Evolutionary conservation across 108 stramenopile species (phyloP).

Genomic region (Epipyxis sp.): DNA sequence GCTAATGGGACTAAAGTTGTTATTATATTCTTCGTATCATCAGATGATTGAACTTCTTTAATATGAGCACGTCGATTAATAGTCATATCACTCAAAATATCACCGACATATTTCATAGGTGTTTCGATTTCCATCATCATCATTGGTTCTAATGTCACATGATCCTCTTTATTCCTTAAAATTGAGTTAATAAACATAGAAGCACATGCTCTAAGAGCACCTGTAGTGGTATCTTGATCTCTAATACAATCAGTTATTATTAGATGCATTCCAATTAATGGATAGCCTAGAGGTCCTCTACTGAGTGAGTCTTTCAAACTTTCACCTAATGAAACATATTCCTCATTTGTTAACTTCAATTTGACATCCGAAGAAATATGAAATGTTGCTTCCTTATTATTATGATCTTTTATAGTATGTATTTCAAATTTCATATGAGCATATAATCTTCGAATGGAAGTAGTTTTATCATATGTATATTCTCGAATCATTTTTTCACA

Average conservation of each 20-base stretch:
- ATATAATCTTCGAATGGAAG: not conserved
- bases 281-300: conserved; percentile 5
- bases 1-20: not conserved
- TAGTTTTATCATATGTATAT: not conserved
- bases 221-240: conserved; percentile 9
- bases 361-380: not conserved
- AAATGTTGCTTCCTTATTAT: not conserved
- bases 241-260: not conserved
- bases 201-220: conserved; percentile 14
- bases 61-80: not conserved
- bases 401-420: too few species aligned
- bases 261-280: not conserved
- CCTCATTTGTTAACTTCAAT: not conserved
- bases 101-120: not conserved
- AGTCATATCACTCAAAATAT: conserved; percentile 9
- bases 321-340: not conserved
- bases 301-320: not conserved
- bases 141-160: not conserved
- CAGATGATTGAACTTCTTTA: not conserved
- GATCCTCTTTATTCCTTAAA: not conserved
- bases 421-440: too few species aligned
- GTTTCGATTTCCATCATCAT: conserved; percentile 9
- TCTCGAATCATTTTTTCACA: not conserved
- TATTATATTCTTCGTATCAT: not conserved
- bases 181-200: not conserved